A percentile compares a stretch with the other conserved stretches of the same genome.
Conservation (phyloP, 2,329 filamentous ascomycete genomes). For the Microdochium bolleyi region DNA sequence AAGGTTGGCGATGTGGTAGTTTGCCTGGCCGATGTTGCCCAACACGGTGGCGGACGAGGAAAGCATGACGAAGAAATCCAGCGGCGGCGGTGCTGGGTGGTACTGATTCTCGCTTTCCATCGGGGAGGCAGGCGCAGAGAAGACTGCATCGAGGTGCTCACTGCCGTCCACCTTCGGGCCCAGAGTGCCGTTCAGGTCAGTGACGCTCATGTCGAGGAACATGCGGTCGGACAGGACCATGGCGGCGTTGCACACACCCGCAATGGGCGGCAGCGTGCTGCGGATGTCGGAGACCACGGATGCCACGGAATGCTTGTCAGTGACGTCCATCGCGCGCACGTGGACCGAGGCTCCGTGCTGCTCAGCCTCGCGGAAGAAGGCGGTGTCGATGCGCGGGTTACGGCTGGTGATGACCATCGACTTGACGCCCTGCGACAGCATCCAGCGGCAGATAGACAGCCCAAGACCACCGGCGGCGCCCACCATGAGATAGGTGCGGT, state of each 20-base stretch:
- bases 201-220: slow-evolving; percentile 26
- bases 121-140: slow-evolving; percentile 6
- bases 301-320: slow-evolving; percentile 5
- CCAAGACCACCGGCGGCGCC: slow-evolving; percentile 21
- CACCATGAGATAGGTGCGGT: slow-evolving; percentile 11
- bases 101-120: too few relatives aligned
- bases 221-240: slow-evolving; percentile 35
- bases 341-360: slow-evolving; percentile 13
- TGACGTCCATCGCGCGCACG: slow-evolving; percentile 18
- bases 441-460: slow-evolving; percentile 18
- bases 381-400: slow-evolving; percentile 12
- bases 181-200: slow-evolving; percentile 21
- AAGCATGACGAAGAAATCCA: slow-evolving; percentile 39
- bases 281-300: slow-evolving; percentile 18
- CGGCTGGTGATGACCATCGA: slow-evolving; percentile 29
- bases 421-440: slow-evolving; percentile 25
- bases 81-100: slow-evolving; percentile 6
- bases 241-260: slow-evolving; percentile 32
- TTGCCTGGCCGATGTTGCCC: slow-evolving; percentile 33
- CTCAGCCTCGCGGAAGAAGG: slow-evolving; percentile 18
- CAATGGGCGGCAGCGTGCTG: slow-evolving; percentile 21
- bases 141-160: slow-evolving; percentile 26
- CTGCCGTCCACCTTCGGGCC: slow-evolving; percentile 31
- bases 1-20: slow-evolving; percentile 37
- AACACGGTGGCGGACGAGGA: slow-evolving; percentile 35